Evolutionary conservation across 345 rosid species (phyloP).

Genomic region (Odontarrhena argentea): DNA sequence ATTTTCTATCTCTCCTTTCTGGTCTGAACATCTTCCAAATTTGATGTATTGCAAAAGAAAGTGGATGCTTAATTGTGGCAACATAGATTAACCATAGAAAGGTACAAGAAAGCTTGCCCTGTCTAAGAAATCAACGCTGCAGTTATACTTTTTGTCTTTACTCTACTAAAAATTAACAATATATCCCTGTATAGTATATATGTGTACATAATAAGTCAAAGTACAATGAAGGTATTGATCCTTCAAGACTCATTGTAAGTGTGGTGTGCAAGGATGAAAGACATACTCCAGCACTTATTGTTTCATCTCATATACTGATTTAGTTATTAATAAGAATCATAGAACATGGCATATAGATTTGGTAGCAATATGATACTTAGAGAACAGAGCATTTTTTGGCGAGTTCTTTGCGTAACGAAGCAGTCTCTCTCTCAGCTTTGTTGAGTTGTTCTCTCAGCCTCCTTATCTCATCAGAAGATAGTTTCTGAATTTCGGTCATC

Average conservation of each 20-base stretch:
- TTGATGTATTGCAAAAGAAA: constrained; percentile 20
- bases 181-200: no score
- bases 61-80: constrained; percentile 33
- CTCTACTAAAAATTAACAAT: no score
- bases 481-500: constrained; percentile 24
- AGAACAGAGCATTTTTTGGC: constrained; percentile 26
- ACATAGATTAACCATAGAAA: constrained; percentile 88
- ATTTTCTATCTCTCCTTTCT: constrained; percentile 41
- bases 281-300: constrained; percentile 3
- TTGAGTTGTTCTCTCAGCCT: constrained; percentile 39
- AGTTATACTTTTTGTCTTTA: constrained; percentile 40
- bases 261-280: constrained; percentile 30
- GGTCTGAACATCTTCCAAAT: constrained; percentile 19
- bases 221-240: constrained; percentile 36
- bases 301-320: constrained; percentile 3
- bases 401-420: constrained; percentile 19
- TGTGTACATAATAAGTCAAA: background rate
- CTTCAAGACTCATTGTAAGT: constrained; percentile 35
- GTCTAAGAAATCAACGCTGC: constrained; percentile 94
- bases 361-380: background rate
- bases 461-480: constrained; percentile 40
- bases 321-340: constrained; percentile 10
- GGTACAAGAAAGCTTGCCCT: constrained; percentile 87
- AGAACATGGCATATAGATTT: constrained; percentile 7
- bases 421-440: constrained; percentile 37